Conservation (phyloP, 2,329 filamentous ascomycete species). For the Penicillium sp. region DNA sequence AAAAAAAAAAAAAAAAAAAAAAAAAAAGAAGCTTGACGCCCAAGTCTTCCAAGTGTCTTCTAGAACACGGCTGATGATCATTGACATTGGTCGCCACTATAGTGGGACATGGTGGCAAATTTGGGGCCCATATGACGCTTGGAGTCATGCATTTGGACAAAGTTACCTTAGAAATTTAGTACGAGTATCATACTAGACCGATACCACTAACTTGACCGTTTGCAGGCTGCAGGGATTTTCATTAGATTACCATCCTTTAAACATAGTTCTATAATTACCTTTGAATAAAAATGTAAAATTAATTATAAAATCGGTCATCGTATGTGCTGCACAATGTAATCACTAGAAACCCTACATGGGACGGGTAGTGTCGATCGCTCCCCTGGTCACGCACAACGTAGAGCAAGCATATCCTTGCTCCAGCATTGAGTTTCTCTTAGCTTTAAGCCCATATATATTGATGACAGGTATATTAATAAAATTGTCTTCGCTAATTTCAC, state of each 20-base stretch:
- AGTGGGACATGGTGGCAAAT: conserved; percentile 10
- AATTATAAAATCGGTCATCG: no score
- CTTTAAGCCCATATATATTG: neutral
- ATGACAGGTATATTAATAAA: neutral
- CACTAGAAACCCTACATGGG: neutral
- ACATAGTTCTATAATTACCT: neutral
- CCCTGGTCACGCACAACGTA: neutral
- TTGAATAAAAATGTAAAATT: neutral
- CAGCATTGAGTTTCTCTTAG: neutral
- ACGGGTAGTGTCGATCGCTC: neutral
- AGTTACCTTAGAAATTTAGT: neutral
- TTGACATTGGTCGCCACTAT: conserved; percentile 7
- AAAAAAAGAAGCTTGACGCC: conserved; percentile 22
- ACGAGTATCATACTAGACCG: neutral
- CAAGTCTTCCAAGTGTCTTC: conserved; percentile 35
- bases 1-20: conserved; percentile 1
- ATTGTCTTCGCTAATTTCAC: neutral
- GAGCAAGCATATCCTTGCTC: neutral
- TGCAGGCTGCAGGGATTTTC: neutral
- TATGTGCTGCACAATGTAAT: neutral
- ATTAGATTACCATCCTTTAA: neutral
- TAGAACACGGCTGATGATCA: conserved; percentile 28
- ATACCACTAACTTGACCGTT: neutral
- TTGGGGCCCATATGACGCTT: conserved; percentile 2
- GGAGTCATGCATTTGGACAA: conserved; percentile 2